Percentiles rank a stretch among this genome's conserved stretches.
Conservation (phyloP, 2,329 filamentous ascomycete species). For the Ilyonectria mors-panacis region DNA sequence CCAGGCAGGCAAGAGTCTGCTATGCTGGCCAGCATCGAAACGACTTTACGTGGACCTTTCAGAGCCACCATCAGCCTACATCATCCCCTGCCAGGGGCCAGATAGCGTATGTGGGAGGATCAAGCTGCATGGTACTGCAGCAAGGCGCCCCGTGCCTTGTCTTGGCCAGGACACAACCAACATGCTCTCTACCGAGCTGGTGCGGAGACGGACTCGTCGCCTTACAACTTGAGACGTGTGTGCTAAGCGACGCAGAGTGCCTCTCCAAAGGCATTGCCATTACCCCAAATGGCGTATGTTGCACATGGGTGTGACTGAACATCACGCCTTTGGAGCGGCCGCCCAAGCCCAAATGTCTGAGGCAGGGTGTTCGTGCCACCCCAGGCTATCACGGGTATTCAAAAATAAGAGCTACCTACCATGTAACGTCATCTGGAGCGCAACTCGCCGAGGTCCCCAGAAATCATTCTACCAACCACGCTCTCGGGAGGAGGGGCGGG, state of each 20-base stretch:
- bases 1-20: conserved; percentile 16
- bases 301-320: conserved; percentile 18
- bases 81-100: conserved; percentile 28
- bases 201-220: conserved; percentile 24
- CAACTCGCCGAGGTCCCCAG: conserved; percentile 25
- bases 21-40: conserved; percentile 26
- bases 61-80: conserved; percentile 32
- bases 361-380: conserved; percentile 24
- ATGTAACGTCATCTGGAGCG: conserved; percentile 33
- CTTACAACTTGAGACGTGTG: conserved; percentile 19
- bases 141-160: conserved; percentile 22
- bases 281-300: conserved; percentile 22
- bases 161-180: conserved; percentile 19
- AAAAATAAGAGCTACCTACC: conserved; percentile 19
- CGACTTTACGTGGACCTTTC: conserved; percentile 22
- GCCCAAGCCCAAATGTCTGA: conserved; percentile 26
- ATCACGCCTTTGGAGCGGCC: conserved; percentile 25
- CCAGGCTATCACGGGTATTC: conserved; percentile 17
- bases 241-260: conserved; percentile 2
- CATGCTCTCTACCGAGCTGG: conserved; percentile 30
- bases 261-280: conserved; percentile 4
- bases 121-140: conserved; percentile 31
- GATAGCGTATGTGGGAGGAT: conserved; percentile 18
- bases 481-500: conserved; percentile 27
- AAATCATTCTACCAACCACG: conserved; percentile 27